Conservation (phyloP, 2,329 filamentous ascomycete species). For the Gaeumannomyces sp. region DNA sequence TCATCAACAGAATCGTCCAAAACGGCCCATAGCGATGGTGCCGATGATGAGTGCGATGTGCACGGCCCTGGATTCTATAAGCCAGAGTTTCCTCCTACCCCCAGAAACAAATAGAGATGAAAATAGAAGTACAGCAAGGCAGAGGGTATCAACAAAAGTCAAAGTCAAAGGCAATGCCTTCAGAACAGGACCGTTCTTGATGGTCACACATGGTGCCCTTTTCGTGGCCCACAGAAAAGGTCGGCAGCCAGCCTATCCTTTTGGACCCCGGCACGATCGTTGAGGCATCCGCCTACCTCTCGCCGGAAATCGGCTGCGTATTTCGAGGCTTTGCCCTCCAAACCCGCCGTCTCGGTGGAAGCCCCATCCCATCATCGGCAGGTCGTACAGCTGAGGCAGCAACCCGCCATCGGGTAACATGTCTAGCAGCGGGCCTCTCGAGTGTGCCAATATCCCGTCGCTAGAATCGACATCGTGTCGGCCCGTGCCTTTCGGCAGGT, state of each 20-base stretch:
- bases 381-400: conserved; percentile 36
- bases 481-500: conserved; percentile 17
- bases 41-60: conserved; percentile 3
- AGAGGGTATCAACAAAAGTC: conserved; percentile 2
- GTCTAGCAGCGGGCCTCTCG: conserved; percentile 43
- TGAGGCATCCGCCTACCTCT: conserved; percentile 59
- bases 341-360: conserved; percentile 29
- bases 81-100: background rate
- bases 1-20: conserved; percentile 34
- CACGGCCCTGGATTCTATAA: background rate
- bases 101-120: background rate
- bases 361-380: conserved; percentile 61
- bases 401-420: conserved; percentile 38
- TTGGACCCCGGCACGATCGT: conserved; percentile 24
- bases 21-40: background rate
- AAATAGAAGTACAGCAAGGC: background rate
- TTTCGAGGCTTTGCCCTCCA: conserved; percentile 38
- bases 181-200: no score
- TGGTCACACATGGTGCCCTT: background rate
- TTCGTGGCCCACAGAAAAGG: conserved; percentile 54
- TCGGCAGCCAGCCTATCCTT: conserved; percentile 43
- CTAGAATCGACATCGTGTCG: conserved; percentile 19
- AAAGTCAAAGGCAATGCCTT: background rate
- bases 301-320: conserved; percentile 56
- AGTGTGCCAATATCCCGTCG: conserved; percentile 27